Evolutionary conservation across 2,329 filamentous ascomycete genomes (phyloP).

Genomic region (Stagonosporopsis rhizophila): DNA sequence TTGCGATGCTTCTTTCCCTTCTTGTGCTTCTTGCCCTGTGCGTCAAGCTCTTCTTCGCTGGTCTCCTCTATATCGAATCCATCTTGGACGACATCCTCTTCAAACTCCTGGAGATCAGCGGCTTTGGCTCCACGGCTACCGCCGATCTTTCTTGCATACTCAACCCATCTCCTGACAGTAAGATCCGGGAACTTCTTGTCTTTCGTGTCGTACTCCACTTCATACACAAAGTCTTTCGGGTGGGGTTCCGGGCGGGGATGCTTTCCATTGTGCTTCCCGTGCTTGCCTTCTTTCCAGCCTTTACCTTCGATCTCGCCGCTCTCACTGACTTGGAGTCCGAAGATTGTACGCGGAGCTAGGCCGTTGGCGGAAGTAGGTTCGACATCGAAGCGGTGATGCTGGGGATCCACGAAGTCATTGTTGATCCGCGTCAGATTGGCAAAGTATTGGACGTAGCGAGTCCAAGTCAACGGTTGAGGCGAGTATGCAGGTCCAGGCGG

Average conservation of each 20-base stretch:
- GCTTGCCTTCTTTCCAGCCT: conserved; percentile 70
- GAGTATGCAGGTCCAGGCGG: conserved; percentile 90
- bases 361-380: conserved; percentile 15
- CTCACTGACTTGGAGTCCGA: conserved; percentile 38
- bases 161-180: conserved; percentile 81
- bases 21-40: conserved; percentile 52
- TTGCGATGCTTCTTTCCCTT: conserved; percentile 59
- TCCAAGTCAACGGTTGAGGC: conserved; percentile 78
- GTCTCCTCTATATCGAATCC: conserved; percentile 28
- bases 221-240: conserved; percentile 72
- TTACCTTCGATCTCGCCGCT: conserved; percentile 35
- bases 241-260: conserved; percentile 59
- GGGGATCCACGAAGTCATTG: conserved; percentile 63
- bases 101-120: conserved; percentile 17
- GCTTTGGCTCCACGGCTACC: conserved; percentile 47
- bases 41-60: conserved; percentile 30
- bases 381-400: conserved; percentile 1
- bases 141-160: conserved; percentile 81
- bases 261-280: conserved; percentile 64
- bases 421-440: conserved; percentile 94
- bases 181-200: conserved; percentile 82
- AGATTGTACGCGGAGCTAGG: conserved; percentile 27
- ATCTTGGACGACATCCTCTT: conserved; percentile 35
- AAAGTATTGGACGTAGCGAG: conserved; percentile 88
- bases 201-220: conserved; percentile 87